A percentile compares a stretch with the other conserved stretches of the same genome.
phyloP scores from a whole-genome alignment of 768 basidiomycete genomes.

The Pleurotus cornucopiae region DNA sequence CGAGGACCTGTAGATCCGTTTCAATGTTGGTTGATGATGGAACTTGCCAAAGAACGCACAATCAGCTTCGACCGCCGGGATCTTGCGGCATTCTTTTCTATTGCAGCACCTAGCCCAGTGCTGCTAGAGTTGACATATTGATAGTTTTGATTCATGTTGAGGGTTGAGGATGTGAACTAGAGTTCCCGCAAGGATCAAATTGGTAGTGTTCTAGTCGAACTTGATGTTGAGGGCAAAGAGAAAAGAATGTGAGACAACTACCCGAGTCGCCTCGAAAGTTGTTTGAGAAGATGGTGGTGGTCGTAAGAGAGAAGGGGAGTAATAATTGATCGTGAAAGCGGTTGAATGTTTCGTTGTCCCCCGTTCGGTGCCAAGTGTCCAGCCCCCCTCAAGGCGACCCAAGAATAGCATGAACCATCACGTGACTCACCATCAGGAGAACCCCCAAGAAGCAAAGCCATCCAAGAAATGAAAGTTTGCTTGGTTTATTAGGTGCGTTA shows the following conservation, averaged over 20 bases:
- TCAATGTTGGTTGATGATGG: not conserved
- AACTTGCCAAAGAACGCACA: slow-evolving; percentile 33
- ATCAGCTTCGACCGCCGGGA: slow-evolving; percentile 49
- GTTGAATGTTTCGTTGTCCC: not conserved
- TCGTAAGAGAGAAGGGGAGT: slow-evolving; percentile 3
- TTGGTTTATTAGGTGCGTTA: no score
- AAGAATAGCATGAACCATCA: not conserved
- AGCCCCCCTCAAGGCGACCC: not conserved
- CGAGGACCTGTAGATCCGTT: slow-evolving; percentile 42
- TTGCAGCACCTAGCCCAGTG: slow-evolving; percentile 18
- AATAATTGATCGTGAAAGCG: slow-evolving; percentile 2
- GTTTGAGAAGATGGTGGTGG: slow-evolving; percentile 1
- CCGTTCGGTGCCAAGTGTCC: not conserved
- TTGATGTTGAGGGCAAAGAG: not conserved
- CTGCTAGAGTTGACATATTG: slow-evolving; percentile 7
- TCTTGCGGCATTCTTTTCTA: slow-evolving; percentile 26
- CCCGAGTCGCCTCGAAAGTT: slow-evolving; percentile 1
- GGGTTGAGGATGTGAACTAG: no score
- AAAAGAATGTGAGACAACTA: not conserved
- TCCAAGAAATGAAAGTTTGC: no score
- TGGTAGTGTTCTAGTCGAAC: not conserved
- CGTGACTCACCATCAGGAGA: not conserved
- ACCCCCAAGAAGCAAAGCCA: no score
- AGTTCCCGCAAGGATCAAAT: not conserved
- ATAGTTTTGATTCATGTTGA: not conserved